These are phyloP conservation scores for Ogataea zsoltii DNA, from an alignment of 805 yeast genomes.

Conservation along the genomic window DNA sequence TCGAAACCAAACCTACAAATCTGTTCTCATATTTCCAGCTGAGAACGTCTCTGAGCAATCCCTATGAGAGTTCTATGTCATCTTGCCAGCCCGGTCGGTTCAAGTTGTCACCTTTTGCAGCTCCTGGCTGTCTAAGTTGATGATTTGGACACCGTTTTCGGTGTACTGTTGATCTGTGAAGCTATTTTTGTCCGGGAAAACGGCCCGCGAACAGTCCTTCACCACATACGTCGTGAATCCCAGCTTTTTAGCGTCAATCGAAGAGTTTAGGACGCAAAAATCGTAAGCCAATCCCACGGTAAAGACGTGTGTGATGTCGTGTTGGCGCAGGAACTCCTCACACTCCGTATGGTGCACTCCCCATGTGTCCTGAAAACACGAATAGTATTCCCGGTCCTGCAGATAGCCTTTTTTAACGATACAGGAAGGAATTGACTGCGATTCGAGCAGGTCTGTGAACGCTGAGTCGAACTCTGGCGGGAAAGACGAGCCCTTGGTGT, in stretches of 20 bases:
- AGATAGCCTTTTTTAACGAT: constrained; percentile 71
- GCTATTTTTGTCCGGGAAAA: constrained; percentile 42
- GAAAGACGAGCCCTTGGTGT: constrained; percentile 63
- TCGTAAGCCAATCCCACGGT: constrained; percentile 87
- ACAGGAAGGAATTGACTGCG: constrained; percentile 38
- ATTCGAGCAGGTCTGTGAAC: constrained; percentile 25
- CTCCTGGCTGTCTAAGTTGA: constrained; percentile 11
- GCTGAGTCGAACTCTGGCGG: constrained; percentile 48
- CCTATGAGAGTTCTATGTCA: too few relatives aligned
- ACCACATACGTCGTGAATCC: constrained; percentile 71
- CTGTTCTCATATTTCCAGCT: too few relatives aligned
- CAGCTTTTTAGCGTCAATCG: constrained; percentile 59
- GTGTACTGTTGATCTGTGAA: constrained; percentile 36
- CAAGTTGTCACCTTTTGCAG: constrained; percentile 6
- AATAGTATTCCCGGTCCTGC: constrained; percentile 78
- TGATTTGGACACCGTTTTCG: constrained; percentile 35
- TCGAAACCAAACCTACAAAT: too few relatives aligned
- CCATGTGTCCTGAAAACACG: constrained; percentile 86
- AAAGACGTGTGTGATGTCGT: constrained; percentile 58
- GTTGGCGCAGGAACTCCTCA: constrained; percentile 43
- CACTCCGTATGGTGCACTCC: constrained; percentile 68
- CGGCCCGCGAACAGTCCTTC: constrained; percentile 55
- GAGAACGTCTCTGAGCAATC: too few relatives aligned
- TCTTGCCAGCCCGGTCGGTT: too few relatives aligned
- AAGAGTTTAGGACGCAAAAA: constrained; percentile 79